A percentile compares a stretch with the other conserved stretches of the same genome.
Conservation (phyloP, 2,329 filamentous ascomycete genomes). For the Berkeleyomyces rouxiae region DNA sequence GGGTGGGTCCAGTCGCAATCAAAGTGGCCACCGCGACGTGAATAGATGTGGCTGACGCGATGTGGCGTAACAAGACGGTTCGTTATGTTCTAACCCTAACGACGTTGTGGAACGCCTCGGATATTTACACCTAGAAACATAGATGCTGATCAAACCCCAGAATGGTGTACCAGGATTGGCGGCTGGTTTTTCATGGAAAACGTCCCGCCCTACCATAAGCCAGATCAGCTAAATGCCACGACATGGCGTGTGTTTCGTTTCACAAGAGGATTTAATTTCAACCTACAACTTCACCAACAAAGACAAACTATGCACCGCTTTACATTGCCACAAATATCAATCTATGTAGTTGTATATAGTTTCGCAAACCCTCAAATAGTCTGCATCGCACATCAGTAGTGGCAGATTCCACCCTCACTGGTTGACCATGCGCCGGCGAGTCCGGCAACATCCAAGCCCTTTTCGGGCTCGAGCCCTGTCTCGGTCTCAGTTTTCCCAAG, state of each 20-base stretch:
- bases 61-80: neutral
- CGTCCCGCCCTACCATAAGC: neutral
- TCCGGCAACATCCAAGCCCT: slow-evolving; percentile 40
- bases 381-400: slow-evolving; percentile 25
- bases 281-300: neutral
- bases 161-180: neutral
- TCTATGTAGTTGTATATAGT: neutral
- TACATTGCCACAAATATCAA: neutral
- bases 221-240: neutral
- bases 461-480: slow-evolving; percentile 23
- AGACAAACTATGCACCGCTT: neutral
- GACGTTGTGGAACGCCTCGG: neutral
- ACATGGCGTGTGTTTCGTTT: neutral
- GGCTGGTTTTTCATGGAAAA: neutral
- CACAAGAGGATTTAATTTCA: neutral
- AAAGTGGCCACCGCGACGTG: neutral
- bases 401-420: slow-evolving; percentile 54
- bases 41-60: neutral
- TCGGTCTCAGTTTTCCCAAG: slow-evolving; percentile 32
- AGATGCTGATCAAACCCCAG: neutral
- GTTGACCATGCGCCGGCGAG: slow-evolving; percentile 79
- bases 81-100: neutral
- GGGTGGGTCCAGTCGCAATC: neutral
- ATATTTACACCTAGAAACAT: neutral
- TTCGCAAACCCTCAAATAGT: neutral